Evolutionary conservation across 371 early-diverging fungal genomes (phyloP).

Genomic region (Apophysomyces variabilis): DNA sequence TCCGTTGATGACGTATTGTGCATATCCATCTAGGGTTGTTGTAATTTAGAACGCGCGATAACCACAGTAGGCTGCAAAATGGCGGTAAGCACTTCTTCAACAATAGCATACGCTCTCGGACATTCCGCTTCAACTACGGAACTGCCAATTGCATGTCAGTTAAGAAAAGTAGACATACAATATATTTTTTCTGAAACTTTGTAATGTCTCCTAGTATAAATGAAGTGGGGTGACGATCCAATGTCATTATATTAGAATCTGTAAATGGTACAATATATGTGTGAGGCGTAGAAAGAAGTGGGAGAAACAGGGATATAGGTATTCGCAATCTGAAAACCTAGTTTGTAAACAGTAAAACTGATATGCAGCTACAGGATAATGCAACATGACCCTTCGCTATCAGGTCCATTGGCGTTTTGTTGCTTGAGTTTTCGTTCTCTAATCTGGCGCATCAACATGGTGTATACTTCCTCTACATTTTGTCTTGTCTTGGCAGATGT

Average conservation of each 20-base stretch:
- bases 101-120: no score
- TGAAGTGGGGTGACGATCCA: neutral
- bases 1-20: no score
- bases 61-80: no score
- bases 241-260: neutral
- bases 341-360: neutral
- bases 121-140: no score
- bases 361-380: slow-evolving; percentile 40
- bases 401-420: slow-evolving; percentile 50
- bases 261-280: slow-evolving; percentile 9
- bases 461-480: slow-evolving; percentile 85
- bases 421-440: slow-evolving; percentile 70
- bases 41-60: no score
- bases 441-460: slow-evolving; percentile 77
- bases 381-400: slow-evolving; percentile 50
- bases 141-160: no score
- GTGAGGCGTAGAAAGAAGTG: neutral
- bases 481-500: slow-evolving; percentile 88
- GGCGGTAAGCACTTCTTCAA: no score
- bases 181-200: no score
- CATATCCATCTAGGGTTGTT: no score
- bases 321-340: neutral
- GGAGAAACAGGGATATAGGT: neutral
- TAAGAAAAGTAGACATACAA: no score
- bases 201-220: neutral